A percentile compares a stretch with the other conserved stretches of the same genome.
Evolutionary conservation across 202 grass and related monocot species (phyloP).

Genomic region (Carex arenaria): DNA sequence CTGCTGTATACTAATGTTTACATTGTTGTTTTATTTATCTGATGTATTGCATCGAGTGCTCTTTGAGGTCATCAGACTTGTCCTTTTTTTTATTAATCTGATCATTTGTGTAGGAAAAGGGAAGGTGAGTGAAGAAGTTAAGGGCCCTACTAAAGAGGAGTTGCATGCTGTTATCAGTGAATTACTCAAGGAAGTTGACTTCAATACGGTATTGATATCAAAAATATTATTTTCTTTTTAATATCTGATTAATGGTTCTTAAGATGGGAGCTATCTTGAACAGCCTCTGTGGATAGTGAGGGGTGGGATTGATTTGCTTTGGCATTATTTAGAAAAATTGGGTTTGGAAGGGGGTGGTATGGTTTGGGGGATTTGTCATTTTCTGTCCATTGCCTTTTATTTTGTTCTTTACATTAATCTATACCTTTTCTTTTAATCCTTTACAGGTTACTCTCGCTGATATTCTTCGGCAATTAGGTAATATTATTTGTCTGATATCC

Average conservation of each 20-base stretch:
- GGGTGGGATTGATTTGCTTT: not conserved
- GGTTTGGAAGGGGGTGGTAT: not conserved
- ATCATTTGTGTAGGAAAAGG: conserved; percentile 54
- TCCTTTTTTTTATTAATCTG: not conserved
- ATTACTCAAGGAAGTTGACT: conserved; percentile 98
- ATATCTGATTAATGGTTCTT: not conserved
- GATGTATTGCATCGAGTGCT: not conserved
- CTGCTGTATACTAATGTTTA: not conserved
- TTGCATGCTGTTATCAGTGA: conserved; percentile 73
- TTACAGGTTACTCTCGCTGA: conserved; percentile 90
- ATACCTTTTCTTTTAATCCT: conserved; percentile 12
- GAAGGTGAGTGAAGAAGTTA: conserved; percentile 35
- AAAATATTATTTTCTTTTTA: not conserved
- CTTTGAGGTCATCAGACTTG: not conserved
- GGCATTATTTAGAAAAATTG: not conserved
- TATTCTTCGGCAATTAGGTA: conserved; percentile 95
- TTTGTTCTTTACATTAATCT: conserved; percentile 6
- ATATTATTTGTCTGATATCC: not conserved
- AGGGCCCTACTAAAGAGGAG: conserved; percentile 59
- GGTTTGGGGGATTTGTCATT: not conserved
- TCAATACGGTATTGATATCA: conserved; percentile 67
- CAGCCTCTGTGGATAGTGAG: not conserved
- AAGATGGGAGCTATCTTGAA: not conserved
- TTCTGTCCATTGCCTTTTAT: not conserved
- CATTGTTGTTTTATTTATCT: not conserved